phyloP scores from a whole-genome alignment of 176 grass and related monocot species.

The Guadua angustifolia region DNA sequence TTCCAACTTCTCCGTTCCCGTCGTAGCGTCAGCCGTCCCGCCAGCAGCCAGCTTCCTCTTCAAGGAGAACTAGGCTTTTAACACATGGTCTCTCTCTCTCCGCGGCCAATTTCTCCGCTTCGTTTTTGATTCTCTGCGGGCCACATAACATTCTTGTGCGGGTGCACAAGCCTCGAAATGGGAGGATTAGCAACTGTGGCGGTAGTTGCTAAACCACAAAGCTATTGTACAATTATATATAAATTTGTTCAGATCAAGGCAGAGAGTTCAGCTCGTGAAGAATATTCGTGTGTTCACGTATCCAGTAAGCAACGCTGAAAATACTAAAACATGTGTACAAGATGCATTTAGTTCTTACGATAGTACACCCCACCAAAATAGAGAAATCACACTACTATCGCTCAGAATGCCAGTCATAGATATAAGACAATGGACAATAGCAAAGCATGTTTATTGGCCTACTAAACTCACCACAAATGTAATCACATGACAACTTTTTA shows the following conservation, averaged over 20 bases:
- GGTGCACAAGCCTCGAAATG: not conserved
- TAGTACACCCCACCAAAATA: not conserved
- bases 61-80: not conserved
- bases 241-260: not conserved
- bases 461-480: no score
- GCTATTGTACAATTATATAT: not conserved
- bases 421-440: not conserved
- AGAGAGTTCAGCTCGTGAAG: not conserved
- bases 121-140: not conserved
- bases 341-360: not conserved
- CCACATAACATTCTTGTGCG: not conserved
- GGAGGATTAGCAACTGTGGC: not conserved
- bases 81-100: not conserved
- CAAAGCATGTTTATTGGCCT: no score
- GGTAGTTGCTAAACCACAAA: not conserved
- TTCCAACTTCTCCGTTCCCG: no score
- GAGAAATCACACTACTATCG: not conserved
- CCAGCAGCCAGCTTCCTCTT: not conserved
- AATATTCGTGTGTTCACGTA: not conserved
- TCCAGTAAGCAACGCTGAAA: not conserved
- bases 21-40: no score
- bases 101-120: not conserved
- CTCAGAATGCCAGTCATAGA: not conserved
- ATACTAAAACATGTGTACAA: not conserved
- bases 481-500: no score